Base-by-base conservation (phyloP, 2,329 filamentous ascomycete genomes). In the Stagonosporopsis cucurbitacearum region DNA sequence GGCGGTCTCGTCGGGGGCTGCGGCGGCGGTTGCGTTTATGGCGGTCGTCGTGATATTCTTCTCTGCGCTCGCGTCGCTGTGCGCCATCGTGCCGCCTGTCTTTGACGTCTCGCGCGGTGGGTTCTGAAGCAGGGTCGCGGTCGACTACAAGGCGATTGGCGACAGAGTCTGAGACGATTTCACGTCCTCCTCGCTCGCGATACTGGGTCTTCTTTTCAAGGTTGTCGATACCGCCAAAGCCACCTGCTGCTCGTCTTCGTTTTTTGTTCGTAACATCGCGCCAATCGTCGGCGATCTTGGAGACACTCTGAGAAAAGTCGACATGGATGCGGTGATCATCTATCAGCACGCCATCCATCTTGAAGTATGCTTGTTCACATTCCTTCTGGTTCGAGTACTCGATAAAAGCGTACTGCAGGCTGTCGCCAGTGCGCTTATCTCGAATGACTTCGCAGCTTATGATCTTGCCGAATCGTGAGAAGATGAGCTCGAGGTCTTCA, bases 241-340 rank as follows among this genome's bases (percentile, higher is more conserved):
- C 69, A n/a, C 95, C 82, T 75, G 69, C 82, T 75, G 75, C 84
- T 67, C 76, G 80, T 79, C 79, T 79, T 42, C 94, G 85, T 79
- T 96, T 97, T 36, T 84, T 85, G 70, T 96, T 96, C 19, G 93
- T 92, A 37, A 88, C 88, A 57, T 86, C 89, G 59, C 95, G 85
- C 95, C 95, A 99, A 15, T 88, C 88, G 60, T 96, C 91, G 41
- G 92, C 95, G 7, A 99, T 79, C 72, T 92, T 94, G 59, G 85
- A 87, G 11, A 89, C 95, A 72, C 92, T 96, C 79, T 99, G 95
- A 11, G 93, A 97, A 77, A 99, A 99, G 78, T 99, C 95, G 52
- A 99, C 95, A 71, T 99, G 95, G 61, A 99, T 99, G 37, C 95
- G 88, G 63, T 96, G 91, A 68, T 99, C 95, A 69, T 99, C 95